Conservation (phyloP, 805 yeast species). For the Schwanniomyces vanrijiae region DNA sequence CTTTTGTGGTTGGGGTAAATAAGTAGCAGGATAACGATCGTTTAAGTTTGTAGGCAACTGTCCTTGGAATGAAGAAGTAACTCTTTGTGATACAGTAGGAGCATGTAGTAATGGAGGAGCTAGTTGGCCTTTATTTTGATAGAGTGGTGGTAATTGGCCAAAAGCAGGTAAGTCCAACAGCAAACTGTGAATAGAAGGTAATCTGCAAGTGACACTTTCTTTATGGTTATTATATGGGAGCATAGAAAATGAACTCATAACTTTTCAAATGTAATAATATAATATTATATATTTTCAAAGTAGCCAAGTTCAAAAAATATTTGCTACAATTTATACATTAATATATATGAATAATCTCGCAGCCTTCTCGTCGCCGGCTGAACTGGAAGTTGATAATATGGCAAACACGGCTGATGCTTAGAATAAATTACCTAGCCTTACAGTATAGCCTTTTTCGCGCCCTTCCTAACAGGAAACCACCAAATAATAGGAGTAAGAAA, state of each 20-base stretch:
- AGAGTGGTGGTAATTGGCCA: slow-evolving; percentile 5
- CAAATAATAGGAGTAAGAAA: background rate
- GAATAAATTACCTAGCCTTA: background rate
- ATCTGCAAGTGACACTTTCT: slow-evolving; percentile 9
- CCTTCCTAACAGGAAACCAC: background rate
- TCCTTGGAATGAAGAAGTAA: background rate
- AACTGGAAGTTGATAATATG: background rate
- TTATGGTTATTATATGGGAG: slow-evolving; percentile 2
- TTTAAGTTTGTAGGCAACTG: background rate
- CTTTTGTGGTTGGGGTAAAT: slow-evolving; percentile 5
- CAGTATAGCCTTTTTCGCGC: slow-evolving; percentile 1
- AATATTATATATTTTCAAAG: background rate
- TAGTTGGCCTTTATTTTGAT: background rate
- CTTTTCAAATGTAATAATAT: background rate
- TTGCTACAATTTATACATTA: background rate
- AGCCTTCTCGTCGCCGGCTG: slow-evolving; percentile 4
- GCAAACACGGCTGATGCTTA: slow-evolving; percentile 2
- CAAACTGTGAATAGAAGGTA: slow-evolving; percentile 37
- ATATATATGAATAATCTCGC: background rate
- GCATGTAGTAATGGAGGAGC: background rate
- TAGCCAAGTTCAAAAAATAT: no score
- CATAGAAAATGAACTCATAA: slow-evolving; percentile 9
- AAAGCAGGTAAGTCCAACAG: slow-evolving; percentile 31
- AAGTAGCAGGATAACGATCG: background rate
- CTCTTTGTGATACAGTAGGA: background rate